A percentile compares a stretch with the other conserved stretches of the same genome.
Conservation (phyloP, 768 basidiomycete genomes). For the Trametes punicea region DNA sequence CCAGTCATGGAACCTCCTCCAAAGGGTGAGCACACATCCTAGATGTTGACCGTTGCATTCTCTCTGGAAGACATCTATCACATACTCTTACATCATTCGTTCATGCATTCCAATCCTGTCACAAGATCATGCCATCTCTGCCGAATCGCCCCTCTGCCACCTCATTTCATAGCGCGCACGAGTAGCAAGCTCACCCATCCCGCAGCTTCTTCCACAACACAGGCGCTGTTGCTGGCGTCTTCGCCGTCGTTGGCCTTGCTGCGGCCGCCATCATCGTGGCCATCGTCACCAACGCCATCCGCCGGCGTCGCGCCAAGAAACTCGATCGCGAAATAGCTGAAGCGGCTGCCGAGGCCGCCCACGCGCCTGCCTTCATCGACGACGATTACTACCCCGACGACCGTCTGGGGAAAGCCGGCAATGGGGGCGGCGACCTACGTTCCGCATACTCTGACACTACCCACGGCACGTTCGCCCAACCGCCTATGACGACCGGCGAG, state of each 20-base stretch:
- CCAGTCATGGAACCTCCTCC: background rate
- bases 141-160: background rate
- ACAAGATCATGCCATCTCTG: background rate
- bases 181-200: background rate
- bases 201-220: conserved; percentile 68
- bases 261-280: conserved; percentile 48
- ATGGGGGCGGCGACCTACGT: conserved; percentile 2
- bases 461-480: conserved; percentile 56
- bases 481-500: conserved; percentile 35
- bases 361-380: conserved; percentile 49
- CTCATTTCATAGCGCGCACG: background rate
- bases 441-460: conserved; percentile 45
- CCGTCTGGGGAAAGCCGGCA: conserved; percentile 4
- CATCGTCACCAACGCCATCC: conserved; percentile 50
- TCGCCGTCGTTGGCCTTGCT: conserved; percentile 67
- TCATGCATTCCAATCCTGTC: background rate
- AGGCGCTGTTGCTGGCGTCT: conserved; percentile 69
- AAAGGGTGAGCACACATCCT: conserved; percentile 18
- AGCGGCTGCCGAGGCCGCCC: conserved; percentile 61
- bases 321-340: conserved; percentile 75
- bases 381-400: conserved; percentile 43
- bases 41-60: background rate
- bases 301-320: conserved; percentile 58
- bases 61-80: no score
- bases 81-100: background rate